These are phyloP conservation scores for Pelargonium fulgidum DNA, from an alignment of 441 rosid species.

Conservation along the genomic window DNA sequence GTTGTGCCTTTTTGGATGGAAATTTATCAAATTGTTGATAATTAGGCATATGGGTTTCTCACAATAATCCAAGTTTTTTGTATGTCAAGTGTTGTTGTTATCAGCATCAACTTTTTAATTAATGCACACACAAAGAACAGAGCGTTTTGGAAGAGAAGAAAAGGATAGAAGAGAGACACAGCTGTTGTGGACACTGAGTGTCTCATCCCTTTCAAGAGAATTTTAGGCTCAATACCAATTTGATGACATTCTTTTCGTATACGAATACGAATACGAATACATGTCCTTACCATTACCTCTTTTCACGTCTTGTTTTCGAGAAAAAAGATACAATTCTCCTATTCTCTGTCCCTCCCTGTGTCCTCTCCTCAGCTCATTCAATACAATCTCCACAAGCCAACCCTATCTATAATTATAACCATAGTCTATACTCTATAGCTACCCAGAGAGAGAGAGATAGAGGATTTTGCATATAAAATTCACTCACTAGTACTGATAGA, in stretches of 20 bases:
- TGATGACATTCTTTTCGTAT: too few relatives aligned
- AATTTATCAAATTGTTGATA: background rate
- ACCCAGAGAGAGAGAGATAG: background rate
- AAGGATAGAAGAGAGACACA: background rate
- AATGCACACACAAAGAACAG: background rate
- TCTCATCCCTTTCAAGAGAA: conserved; percentile 2
- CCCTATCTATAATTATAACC: too few relatives aligned
- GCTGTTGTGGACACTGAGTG: background rate
- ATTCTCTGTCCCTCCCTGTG: background rate
- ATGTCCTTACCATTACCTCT: too few relatives aligned
- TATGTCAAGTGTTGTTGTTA: background rate
- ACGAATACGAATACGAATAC: too few relatives aligned
- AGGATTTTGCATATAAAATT: background rate
- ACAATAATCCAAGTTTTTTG: background rate
- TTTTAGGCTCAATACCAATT: background rate
- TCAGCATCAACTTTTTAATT: background rate
- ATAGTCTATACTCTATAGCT: too few relatives aligned
- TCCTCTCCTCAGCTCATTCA: background rate
- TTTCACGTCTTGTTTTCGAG: background rate
- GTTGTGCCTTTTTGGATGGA: background rate
- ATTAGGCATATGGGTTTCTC: background rate
- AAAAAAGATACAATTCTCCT: background rate
- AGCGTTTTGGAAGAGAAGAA: background rate
- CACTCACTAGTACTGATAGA: background rate
- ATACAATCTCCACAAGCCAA: conserved; percentile 4